Evolutionary conservation across 108 stramenopile species (phyloP).

Genomic region (Skeletonema tropicum): DNA sequence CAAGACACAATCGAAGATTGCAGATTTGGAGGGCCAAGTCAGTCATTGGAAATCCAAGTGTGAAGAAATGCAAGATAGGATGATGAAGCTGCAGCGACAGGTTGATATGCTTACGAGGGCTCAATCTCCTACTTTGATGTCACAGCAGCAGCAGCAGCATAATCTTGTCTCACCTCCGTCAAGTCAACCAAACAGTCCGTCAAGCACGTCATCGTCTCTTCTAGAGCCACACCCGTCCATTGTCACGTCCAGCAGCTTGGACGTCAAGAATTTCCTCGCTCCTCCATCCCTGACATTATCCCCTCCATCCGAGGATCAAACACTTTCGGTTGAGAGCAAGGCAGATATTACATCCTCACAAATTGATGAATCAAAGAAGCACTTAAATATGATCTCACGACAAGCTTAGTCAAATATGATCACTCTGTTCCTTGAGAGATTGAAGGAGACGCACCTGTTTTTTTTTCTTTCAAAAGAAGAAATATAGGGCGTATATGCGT

Average conservation of each 20-base stretch:
- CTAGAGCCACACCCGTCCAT: neutral
- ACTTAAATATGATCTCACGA: conserved; percentile 55
- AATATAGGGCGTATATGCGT: neutral
- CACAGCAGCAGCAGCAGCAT: conserved; percentile 8
- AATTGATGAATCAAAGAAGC: conserved; percentile 30
- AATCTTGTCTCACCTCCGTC: neutral
- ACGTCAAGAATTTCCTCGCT: neutral
- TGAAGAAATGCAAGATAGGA: conserved; percentile 28
- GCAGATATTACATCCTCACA: conserved; percentile 1
- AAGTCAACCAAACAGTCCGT: neutral
- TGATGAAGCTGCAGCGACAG: conserved; percentile 37
- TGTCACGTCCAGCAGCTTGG: neutral
- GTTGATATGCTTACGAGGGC: conserved; percentile 9
- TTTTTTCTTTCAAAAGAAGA: no score
- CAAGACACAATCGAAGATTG: conserved; percentile 66
- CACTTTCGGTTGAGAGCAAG: neutral
- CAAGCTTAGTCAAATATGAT: conserved; percentile 46
- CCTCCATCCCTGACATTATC: neutral
- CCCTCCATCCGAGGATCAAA: neutral
- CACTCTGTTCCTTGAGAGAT: neutral
- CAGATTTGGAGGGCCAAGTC: conserved; percentile 65
- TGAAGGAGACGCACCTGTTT: neutral
- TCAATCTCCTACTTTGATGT: conserved; percentile 1
- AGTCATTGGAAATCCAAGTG: conserved; percentile 53
- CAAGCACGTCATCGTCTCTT: neutral